Percentiles rank a stretch among this genome's conserved stretches.
Conservation (phyloP, 176 grass and related monocot species). For the Aegilops longissima region DNA sequence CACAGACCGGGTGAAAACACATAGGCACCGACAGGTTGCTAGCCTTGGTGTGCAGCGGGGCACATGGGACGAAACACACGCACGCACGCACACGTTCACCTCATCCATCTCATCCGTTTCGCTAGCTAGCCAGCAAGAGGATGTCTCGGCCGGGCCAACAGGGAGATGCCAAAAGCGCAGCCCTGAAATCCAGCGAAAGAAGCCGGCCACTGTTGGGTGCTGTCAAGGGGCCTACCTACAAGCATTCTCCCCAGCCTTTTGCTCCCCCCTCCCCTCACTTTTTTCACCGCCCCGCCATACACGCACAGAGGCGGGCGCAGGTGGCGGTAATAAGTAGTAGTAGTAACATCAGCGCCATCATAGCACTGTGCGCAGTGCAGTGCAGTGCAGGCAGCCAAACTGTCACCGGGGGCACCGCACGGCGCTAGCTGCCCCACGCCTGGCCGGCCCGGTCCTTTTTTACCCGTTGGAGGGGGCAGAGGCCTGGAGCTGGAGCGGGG, state of each 20-base stretch:
- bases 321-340: neutral
- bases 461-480: conserved; percentile 32
- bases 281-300: conserved; percentile 28
- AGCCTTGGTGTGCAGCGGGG: neutral
- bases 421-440: neutral
- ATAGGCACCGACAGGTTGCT: too few relatives aligned
- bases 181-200: conserved; percentile 37
- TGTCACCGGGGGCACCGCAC: too few relatives aligned
- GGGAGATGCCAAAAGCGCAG: conserved; percentile 34
- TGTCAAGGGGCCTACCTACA: conserved; percentile 28
- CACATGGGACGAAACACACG: neutral
- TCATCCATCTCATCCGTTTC: too few relatives aligned
- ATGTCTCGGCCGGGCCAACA: conserved; percentile 14
- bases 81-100: too few relatives aligned
- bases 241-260: neutral
- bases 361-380: too few relatives aligned
- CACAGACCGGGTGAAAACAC: neutral
- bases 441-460: neutral
- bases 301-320: too few relatives aligned
- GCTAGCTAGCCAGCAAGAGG: neutral
- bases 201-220: conserved; percentile 19
- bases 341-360: too few relatives aligned
- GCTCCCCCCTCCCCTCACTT: neutral
- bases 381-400: too few relatives aligned
- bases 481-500: neutral